Base-by-base conservation (phyloP, 345 rosid species). In the Citrus reticulata region DNA sequence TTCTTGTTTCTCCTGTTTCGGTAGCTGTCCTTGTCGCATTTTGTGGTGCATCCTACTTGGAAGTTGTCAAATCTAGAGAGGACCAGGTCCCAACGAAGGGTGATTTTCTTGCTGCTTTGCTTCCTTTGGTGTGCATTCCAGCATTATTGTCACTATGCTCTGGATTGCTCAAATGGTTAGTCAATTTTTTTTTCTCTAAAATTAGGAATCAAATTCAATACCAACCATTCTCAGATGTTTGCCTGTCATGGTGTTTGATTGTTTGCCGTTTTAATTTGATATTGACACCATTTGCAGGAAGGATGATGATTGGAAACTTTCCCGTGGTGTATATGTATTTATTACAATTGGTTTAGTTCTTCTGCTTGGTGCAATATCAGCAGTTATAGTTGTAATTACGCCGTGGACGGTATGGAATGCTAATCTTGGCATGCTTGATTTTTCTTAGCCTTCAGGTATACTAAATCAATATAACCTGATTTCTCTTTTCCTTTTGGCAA, bases 31-130 rank as follows among this genome's bases (percentile, higher is more conserved):
- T 94, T 27, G 98, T 94, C 91, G 86, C 90, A 72, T 97, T 93
- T 84, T 93, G 95, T 84, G 98, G 98, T 77, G 87, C 86, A 81
- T 97, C 99, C 77, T 93, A 97, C 83, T 70, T 91, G 87, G 97
- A 93, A 88, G 92, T 97, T 64, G 93, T 97, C 81, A 88, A 90
- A 84, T 97, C 92, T 74, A 93, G 99, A 84, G 93, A 85, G 76
- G 89, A 90, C 76, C 93, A 94, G 81, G 90, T 87, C 80, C 98
- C 98, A 65, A 93, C 97, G 29, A 87, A 84, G 81, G 93, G 88
- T 27, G 98, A 97, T 88, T 97, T 97, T 84, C 95, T 97, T 81
- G 98, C 98, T 75, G 93, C 99, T 72, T 88, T 97, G 68, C 97
- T 97, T 86, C 99, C 99, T 83, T 88, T 97, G 81, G 87, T 92